A percentile compares a stretch with the other conserved stretches of the same genome.
phyloP scores from a whole-genome alignment of 495 filamentous ascomycete genomes.

The Xylaria castorea region DNA sequence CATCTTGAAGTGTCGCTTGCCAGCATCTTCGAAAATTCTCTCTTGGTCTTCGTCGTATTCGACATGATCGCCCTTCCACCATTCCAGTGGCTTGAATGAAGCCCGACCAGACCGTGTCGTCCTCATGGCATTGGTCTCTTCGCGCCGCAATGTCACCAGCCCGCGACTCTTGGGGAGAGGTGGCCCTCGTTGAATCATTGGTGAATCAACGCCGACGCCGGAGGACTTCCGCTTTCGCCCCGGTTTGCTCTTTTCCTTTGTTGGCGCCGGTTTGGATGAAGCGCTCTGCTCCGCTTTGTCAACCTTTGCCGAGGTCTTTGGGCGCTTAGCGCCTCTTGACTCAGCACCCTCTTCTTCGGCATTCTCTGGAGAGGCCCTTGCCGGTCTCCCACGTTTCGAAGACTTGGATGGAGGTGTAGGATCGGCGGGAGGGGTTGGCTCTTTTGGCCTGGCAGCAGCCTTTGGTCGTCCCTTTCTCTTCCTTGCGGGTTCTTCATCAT shows the following conservation, averaged over 20 bases:
- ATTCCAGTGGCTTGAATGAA: slow-evolving; percentile 77
- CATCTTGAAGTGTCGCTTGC: slow-evolving; percentile 57
- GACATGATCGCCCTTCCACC: slow-evolving; percentile 83
- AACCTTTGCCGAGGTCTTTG: slow-evolving; percentile 30
- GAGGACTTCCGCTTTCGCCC: slow-evolving; percentile 52
- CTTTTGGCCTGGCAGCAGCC: slow-evolving; percentile 27
- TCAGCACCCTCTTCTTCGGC: slow-evolving; percentile 33
- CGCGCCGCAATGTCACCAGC: slow-evolving; percentile 73
- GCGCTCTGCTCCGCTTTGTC: slow-evolving; percentile 25
- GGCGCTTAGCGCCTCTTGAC: slow-evolving; percentile 37
- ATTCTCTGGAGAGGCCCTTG: slow-evolving; percentile 29
- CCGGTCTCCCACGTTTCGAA: slow-evolving; percentile 36
- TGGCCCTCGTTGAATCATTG: slow-evolving; percentile 54
- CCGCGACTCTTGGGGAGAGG: slow-evolving; percentile 64
- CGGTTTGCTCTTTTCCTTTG: slow-evolving; percentile 40
- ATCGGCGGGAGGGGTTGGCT: slow-evolving; percentile 30
- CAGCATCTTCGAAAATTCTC: slow-evolving; percentile 49
- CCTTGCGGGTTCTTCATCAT: slow-evolving; percentile 34
- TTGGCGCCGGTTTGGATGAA: slow-evolving; percentile 32
- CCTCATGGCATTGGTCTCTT: slow-evolving; percentile 57
- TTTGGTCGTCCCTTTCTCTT: slow-evolving; percentile 44
- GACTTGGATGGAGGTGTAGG: slow-evolving; percentile 30
- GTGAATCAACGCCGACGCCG: slow-evolving; percentile 46
- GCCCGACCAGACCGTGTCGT: slow-evolving; percentile 61
- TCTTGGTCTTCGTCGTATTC: slow-evolving; percentile 68